A percentile compares a stretch with the other conserved stretches of the same genome.
Conservation (phyloP, 2,329 filamentous ascomycete species). For the Paraphoma sp. region DNA sequence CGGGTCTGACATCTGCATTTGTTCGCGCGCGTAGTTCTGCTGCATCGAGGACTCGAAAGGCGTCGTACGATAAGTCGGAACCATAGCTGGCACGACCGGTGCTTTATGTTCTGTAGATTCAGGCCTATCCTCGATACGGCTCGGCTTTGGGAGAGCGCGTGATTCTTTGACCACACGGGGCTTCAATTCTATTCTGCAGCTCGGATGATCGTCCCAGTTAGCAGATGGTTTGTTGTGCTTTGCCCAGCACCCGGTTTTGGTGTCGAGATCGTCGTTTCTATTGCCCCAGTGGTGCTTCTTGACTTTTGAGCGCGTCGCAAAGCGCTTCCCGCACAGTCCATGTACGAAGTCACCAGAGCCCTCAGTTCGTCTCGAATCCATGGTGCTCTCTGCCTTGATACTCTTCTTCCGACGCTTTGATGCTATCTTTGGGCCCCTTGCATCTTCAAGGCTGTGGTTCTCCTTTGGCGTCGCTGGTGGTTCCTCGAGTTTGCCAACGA, state of each 20-base stretch:
- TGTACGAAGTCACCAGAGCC: slow-evolving; percentile 28
- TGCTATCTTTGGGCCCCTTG: too few relatives aligned
- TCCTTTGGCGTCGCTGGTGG: too few relatives aligned
- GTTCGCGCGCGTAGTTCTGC: too few relatives aligned
- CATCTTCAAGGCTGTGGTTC: too few relatives aligned
- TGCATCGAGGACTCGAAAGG: not conserved
- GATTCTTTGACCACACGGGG: not conserved
- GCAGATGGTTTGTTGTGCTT: slow-evolving; percentile 36
- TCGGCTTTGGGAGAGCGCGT: not conserved
- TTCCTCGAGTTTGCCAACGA: too few relatives aligned
- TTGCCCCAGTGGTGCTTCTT: slow-evolving; percentile 46
- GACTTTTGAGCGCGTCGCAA: slow-evolving; percentile 28
- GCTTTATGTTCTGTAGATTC: slow-evolving; percentile 6
- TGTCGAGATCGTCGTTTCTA: slow-evolving; percentile 26
- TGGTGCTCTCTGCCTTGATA: not conserved
- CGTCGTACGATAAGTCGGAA: slow-evolving; percentile 1
- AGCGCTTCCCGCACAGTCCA: slow-evolving; percentile 37
- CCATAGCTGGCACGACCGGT: slow-evolving; percentile 15
- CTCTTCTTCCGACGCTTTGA: not conserved
- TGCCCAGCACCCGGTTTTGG: slow-evolving; percentile 41
- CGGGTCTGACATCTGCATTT: not conserved
- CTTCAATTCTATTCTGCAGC: slow-evolving; percentile 22
- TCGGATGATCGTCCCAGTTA: slow-evolving; percentile 41
- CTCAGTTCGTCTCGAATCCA: not conserved
- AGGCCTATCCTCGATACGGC: not conserved